Evolutionary conservation across 768 basidiomycete genomes (phyloP).

Genomic region (Suillus paluster): DNA sequence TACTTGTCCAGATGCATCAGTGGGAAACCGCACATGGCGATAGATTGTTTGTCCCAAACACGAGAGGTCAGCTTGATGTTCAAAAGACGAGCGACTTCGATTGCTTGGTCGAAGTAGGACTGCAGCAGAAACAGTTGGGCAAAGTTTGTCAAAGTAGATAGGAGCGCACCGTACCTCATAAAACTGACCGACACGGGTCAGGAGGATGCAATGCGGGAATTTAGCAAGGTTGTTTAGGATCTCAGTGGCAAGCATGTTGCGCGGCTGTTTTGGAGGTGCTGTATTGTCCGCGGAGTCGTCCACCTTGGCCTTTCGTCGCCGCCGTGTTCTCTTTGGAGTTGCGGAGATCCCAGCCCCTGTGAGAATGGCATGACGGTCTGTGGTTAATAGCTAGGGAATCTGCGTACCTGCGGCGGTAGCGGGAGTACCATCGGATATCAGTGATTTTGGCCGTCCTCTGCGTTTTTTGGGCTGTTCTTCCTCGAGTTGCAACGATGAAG

Average conservation of each 20-base stretch:
- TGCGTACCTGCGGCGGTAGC: background rate
- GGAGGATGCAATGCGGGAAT: conserved; percentile 87
- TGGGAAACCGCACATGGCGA: conserved; percentile 93
- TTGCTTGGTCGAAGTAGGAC: conserved; percentile 95
- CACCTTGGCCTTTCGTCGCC: background rate
- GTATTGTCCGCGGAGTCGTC: conserved; percentile 5
- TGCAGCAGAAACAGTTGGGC: conserved; percentile 34
- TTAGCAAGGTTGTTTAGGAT: conserved; percentile 71
- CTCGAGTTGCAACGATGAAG: background rate
- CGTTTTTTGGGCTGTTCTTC: background rate
- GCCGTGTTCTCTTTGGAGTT: background rate
- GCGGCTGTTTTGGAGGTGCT: conserved; percentile 30
- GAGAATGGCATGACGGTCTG: background rate
- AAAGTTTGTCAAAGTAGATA: conserved; percentile 6
- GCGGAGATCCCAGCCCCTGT: background rate
- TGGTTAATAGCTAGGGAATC: background rate
- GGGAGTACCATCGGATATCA: background rate
- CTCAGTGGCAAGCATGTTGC: conserved; percentile 64
- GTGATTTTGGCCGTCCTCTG: background rate
- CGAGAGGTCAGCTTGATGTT: conserved; percentile 84
- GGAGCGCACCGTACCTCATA: conserved; percentile 70
- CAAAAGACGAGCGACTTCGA: conserved; percentile 73
- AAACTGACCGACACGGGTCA: conserved; percentile 94
- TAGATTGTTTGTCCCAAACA: conserved; percentile 68
- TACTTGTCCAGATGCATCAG: conserved; percentile 83